These are phyloP conservation scores for Coleophoma crateriformis DNA, from an alignment of 2,329 filamentous ascomycete species.

Conservation along the genomic window DNA sequence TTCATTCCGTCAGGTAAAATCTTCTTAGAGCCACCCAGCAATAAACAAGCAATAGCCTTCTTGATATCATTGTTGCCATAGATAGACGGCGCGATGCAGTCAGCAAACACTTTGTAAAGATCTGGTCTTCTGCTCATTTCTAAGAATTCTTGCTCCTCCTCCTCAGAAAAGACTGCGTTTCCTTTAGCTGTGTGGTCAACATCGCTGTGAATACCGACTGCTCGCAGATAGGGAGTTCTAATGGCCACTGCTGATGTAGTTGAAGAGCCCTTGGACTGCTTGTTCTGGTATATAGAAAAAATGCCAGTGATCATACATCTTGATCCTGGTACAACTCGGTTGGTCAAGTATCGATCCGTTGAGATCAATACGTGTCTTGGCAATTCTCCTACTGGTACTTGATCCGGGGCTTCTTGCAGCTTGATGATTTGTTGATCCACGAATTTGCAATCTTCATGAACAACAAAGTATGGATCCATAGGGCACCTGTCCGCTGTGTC, in stretches of 20 bases:
- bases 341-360: slow-evolving; percentile 93
- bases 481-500: slow-evolving; percentile 74
- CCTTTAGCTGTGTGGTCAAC: slow-evolving; percentile 86
- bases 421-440: slow-evolving; percentile 98
- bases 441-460: slow-evolving; percentile 90
- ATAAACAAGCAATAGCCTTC: slow-evolving; percentile 88
- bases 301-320: slow-evolving; percentile 94
- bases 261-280: slow-evolving; percentile 71
- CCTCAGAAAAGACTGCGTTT: slow-evolving; percentile 77
- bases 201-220: slow-evolving; percentile 87
- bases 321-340: slow-evolving; percentile 90
- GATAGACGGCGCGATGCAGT: slow-evolving; percentile 94
- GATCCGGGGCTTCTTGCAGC: slow-evolving; percentile 93
- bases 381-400: slow-evolving; percentile 93
- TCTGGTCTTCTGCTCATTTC: slow-evolving; percentile 88
- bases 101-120: slow-evolving; percentile 84
- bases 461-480: slow-evolving; percentile 90
- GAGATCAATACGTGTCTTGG: slow-evolving; percentile 93
- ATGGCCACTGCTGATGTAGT: slow-evolving; percentile 84
- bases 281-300: slow-evolving; percentile 96
- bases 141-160: slow-evolving; percentile 93
- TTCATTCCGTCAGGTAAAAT: slow-evolving; percentile 97
- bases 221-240: slow-evolving; percentile 87
- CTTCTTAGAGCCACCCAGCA: slow-evolving; percentile 95
- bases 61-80: slow-evolving; percentile 97